Percentiles rank a stretch among this genome's conserved stretches.
Evolutionary conservation across 805 yeast species (phyloP).

Genomic region (Starmerella bombicola): DNA sequence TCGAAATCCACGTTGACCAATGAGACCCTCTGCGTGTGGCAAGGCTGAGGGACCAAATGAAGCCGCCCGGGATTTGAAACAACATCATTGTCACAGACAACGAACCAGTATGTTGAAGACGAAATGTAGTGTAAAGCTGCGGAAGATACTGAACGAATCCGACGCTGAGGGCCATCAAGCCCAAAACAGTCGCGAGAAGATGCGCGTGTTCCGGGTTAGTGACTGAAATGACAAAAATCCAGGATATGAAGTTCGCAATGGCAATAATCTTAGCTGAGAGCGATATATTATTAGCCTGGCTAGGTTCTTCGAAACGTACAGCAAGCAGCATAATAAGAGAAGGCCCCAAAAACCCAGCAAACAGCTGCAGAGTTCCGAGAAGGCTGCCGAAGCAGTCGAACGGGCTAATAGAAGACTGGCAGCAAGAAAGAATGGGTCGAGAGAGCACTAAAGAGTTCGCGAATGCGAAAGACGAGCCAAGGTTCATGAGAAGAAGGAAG

Average conservation of each 20-base stretch:
- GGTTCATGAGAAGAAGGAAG: conserved; percentile 56
- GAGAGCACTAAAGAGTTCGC: conserved; percentile 55
- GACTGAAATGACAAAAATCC: conserved; percentile 10
- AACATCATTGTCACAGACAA: conserved; percentile 70
- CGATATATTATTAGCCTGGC: conserved; percentile 29
- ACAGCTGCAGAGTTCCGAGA: conserved; percentile 23
- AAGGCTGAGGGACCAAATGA: conserved; percentile 60
- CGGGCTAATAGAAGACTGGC: conserved; percentile 35
- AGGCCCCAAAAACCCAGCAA: conserved; percentile 21
- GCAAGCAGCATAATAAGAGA: conserved; percentile 22
- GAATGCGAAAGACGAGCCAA: conserved; percentile 50
- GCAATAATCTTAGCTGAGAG: conserved; percentile 14
- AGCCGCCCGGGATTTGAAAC: conserved; percentile 84
- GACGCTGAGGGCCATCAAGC: conserved; percentile 49
- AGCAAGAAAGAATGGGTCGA: conserved; percentile 41
- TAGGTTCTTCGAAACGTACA: conserved; percentile 19
- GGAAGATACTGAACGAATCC: conserved; percentile 69
- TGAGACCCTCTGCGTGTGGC: conserved; percentile 60
- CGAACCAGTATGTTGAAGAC: conserved; percentile 64
- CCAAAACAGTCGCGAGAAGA: conserved; percentile 33
- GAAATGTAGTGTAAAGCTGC: conserved; percentile 58
- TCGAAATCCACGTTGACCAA: conserved; percentile 83
- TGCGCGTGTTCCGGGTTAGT: background rate
- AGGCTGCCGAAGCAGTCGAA: conserved; percentile 23
- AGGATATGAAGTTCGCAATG: conserved; percentile 15